Evolutionary conservation across 306 rosid genomes (phyloP).

Genomic region (Sicyos edulis): DNA sequence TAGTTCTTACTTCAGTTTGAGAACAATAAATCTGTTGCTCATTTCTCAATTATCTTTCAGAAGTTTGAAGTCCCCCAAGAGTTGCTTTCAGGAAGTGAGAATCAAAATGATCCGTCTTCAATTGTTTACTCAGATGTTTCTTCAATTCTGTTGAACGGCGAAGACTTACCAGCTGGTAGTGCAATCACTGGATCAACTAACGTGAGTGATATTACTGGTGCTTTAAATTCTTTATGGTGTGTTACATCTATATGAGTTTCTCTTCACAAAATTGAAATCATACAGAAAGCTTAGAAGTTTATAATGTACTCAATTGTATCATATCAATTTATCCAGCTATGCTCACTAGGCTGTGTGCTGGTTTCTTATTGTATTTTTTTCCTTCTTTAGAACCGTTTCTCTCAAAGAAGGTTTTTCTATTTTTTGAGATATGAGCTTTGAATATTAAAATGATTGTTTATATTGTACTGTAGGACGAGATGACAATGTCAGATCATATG

Average conservation of each 20-base stretch:
- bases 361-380: neutral
- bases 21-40: slow-evolving; percentile 18
- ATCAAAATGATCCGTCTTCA: slow-evolving; percentile 43
- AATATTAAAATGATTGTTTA: slow-evolving; percentile 18
- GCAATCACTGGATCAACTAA: slow-evolving; percentile 72
- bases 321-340: neutral
- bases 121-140: slow-evolving; percentile 41
- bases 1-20: neutral
- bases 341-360: neutral
- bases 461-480: slow-evolving; percentile 58
- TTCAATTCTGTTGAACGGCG: slow-evolving; percentile 79
- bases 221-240: slow-evolving; percentile 38
- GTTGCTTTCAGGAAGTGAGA: slow-evolving; percentile 50
- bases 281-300: neutral
- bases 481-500: slow-evolving; percentile 85
- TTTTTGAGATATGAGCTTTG: slow-evolving; percentile 9
- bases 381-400: neutral
- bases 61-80: slow-evolving; percentile 49
- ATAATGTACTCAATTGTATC: neutral
- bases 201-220: slow-evolving; percentile 75
- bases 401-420: neutral
- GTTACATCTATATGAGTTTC: slow-evolving; percentile 22
- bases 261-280: slow-evolving; percentile 11
- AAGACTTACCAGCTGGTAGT: slow-evolving; percentile 68
- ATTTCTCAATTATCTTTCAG: slow-evolving; percentile 31